Percentiles rank a stretch among this genome's conserved stretches.
These are phyloP conservation scores for Juncus inflexus DNA, from an alignment of 176 grass and related monocot species.

Conservation along the genomic window DNA sequence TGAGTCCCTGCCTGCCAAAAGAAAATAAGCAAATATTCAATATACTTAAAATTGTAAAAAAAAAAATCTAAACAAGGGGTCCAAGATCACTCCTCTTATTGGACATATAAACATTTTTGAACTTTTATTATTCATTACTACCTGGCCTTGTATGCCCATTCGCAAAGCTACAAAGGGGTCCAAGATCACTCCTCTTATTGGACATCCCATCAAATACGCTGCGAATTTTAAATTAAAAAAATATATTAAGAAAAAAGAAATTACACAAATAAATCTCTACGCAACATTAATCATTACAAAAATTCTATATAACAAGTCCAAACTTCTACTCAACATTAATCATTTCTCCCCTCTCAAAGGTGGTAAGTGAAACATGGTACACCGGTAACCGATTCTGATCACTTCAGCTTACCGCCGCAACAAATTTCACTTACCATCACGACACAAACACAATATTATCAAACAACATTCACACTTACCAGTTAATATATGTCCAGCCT, in stretches of 20 bases:
- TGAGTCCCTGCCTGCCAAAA: conserved; percentile 83
- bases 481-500: conserved; percentile 91
- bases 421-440: too few species aligned
- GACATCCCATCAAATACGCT: conserved; percentile 97
- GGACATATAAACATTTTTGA: not conserved
- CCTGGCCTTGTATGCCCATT: conserved; percentile 97
- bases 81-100: too few species aligned
- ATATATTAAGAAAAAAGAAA: not conserved
- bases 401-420: too few species aligned
- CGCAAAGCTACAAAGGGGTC: conserved; percentile 90
- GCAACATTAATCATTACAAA: not conserved
- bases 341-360: too few species aligned
- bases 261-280: not conserved
- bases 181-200: conserved; percentile 90
- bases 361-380: too few species aligned
- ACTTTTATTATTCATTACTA: conserved; percentile 16
- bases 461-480: conserved; percentile 34
- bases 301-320: too few species aligned
- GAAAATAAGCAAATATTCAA: conserved; percentile 3
- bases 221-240: conserved; percentile 26
- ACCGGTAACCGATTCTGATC: too few species aligned
- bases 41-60: not conserved
- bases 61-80: not conserved
- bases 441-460: too few species aligned
- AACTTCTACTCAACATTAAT: too few species aligned